Evolutionary conservation across 2,329 filamentous ascomycete species (phyloP), one percentile per base, ranked within the genome.

Genomic region (Alternaria panax): DNA sequence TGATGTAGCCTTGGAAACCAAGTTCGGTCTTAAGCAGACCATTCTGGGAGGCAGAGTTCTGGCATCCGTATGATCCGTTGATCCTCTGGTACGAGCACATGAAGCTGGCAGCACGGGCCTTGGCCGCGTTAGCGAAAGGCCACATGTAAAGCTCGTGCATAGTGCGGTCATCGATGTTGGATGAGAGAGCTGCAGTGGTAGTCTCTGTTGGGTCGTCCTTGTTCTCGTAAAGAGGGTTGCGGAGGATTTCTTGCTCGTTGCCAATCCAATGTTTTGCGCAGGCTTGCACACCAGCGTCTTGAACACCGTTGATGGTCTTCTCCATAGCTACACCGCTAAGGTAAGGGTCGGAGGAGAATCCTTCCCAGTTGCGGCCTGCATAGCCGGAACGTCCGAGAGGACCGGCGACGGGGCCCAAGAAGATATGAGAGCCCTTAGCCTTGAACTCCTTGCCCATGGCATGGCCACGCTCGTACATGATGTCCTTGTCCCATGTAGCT

Each of bases 91-190:
- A 81, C 0, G 76, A 77, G 67, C 88, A 90, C 88, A 90, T 90
- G 54, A 90, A 78, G 0, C 83, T 85, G 0, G 81, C 85, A 2
- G 82, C 83, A 5, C 86, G 86, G 5, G 86, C 86, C 32, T 78
- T 81, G 14, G 90, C 77, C 0, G 85, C 84, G 56, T 90, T 85
- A 67, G 87, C 83, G 57, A 90, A 91, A 0, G 88, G 88, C 84
- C 87, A 90, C 4, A 88, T 80, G 60, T 91, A 91, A 24, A 86
- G 79, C 72, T 90, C 88, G 65, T 90, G 87, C 54, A 90, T 80
- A 0, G 87, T 88, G 62, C 85, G 84, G 72, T 90, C 88, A 60
- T 90, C 84, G 5, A 90, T 79, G 65, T 90, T 90, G 32, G 87
- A 81, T 0, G 85, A 88, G 11, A 85, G 75, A 9, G 87, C 83